These are phyloP conservation scores for Suhomyces sp. DNA, from an alignment of 805 yeast genomes.

Conservation along the genomic window DNA sequence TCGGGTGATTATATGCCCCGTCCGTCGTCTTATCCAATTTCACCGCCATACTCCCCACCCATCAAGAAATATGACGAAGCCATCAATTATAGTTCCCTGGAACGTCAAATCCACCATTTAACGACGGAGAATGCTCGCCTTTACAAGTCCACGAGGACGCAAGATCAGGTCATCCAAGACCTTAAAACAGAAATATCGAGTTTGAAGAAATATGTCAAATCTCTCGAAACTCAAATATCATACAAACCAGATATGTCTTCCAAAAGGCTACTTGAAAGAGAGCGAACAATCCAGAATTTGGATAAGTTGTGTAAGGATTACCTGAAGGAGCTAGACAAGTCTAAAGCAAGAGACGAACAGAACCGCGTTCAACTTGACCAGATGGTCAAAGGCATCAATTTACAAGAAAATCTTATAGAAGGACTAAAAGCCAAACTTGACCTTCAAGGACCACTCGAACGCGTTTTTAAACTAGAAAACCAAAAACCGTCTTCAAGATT, in stretches of 20 bases:
- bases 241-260: conserved; percentile 4
- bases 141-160: too few relatives aligned
- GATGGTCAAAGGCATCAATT: conserved; percentile 15
- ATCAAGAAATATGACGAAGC: conserved; percentile 4
- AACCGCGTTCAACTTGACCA: conserved; percentile 14
- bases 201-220: conserved; percentile 16
- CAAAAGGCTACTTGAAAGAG: conserved; percentile 15
- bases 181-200: conserved; percentile 17
- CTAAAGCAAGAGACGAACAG: conserved; percentile 9
- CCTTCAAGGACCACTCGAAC: neutral
- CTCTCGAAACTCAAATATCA: conserved; percentile 16
- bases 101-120: too few relatives aligned
- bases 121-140: too few relatives aligned
- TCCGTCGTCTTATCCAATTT: too few relatives aligned
- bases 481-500: too few relatives aligned
- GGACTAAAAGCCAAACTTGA: neutral
- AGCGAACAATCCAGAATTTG: conserved; percentile 17
- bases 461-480: conserved; percentile 4
- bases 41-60: conserved; percentile 10
- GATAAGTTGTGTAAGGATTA: conserved; percentile 13
- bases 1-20: too few relatives aligned
- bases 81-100: neutral
- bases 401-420: conserved; percentile 24
- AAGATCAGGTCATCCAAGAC: conserved; percentile 12
- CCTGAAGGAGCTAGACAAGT: conserved; percentile 5